phyloP scores from a whole-genome alignment of 306 rosid genomes.

The Hippophae gyantsensis region DNA sequence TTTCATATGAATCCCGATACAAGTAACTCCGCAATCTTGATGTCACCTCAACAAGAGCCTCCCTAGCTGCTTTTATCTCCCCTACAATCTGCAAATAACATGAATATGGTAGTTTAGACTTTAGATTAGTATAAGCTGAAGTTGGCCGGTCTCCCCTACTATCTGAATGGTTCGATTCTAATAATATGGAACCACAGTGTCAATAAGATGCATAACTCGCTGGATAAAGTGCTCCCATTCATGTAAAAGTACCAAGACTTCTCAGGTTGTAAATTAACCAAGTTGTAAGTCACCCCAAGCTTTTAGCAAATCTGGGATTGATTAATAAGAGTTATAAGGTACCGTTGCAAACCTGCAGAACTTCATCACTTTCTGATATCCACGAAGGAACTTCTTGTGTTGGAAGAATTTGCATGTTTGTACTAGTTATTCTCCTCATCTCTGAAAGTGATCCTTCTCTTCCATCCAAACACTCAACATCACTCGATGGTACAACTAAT shows the following conservation, averaged over 20 bases:
- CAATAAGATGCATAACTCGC: background rate
- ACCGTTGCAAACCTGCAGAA: slow-evolving; percentile 67
- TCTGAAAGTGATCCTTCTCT: slow-evolving; percentile 71
- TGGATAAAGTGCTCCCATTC: slow-evolving; percentile 1
- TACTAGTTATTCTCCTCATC: slow-evolving; percentile 72
- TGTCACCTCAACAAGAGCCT: slow-evolving; percentile 89
- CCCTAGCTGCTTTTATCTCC: slow-evolving; percentile 85
- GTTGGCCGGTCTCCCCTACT: background rate
- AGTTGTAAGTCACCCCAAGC: slow-evolving; percentile 14
- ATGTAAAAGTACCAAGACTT: slow-evolving; percentile 2
- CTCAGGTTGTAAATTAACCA: slow-evolving; percentile 11
- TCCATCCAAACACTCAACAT: slow-evolving; percentile 87
- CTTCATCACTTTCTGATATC: slow-evolving; percentile 60
- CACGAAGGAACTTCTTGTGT: slow-evolving; percentile 70
- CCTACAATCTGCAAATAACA: slow-evolving; percentile 65
- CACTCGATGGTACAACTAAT: slow-evolving; percentile 62
- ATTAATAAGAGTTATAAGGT: slow-evolving; percentile 16
- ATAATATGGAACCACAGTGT: background rate
- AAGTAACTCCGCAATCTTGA: slow-evolving; percentile 70
- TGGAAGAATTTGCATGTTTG: slow-evolving; percentile 66
- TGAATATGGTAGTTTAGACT: background rate
- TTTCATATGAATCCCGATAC: slow-evolving; percentile 64
- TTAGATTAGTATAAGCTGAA: slow-evolving; percentile 20
- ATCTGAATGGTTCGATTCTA: background rate
- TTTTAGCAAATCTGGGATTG: slow-evolving; percentile 3